Evolutionary conservation across 129 eudicot species (phyloP), one percentile per base, ranked within the genome.

Genomic region (Helianthus tuberosus): DNA sequence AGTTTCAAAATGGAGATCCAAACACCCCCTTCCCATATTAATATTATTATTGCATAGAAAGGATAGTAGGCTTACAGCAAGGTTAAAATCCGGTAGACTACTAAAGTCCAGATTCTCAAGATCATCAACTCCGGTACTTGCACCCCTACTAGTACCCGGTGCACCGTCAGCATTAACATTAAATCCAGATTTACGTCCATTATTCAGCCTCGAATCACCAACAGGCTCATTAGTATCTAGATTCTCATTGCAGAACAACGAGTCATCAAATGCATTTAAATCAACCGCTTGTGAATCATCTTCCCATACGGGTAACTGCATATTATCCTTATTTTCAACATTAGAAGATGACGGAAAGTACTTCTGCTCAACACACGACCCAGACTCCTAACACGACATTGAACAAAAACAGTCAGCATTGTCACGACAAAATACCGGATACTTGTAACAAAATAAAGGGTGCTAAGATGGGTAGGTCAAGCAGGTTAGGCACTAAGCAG

Each of bases 61-160:
- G 49, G 20, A 39, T 64, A 38, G 29, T 41, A 20, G 70, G 78
- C 90, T 85, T 87, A 90, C 96, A 36, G 82, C 35, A 49, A 89
- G 91, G 35, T 73, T 71, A 39, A 84, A 83, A 82, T 90, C 96
- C 9, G 97, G 93, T 54, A 92, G 96, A 38, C 87, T 86, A 53
- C 82, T 97, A 13, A 93, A 71, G 17, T 83, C 91, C 50, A 93
- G 48, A 81, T 88, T 75, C 66, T 88, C 96, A 50, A 94, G 91
- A 29, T 86, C 91, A 39, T 76, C 69, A n/a, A 90, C 62, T 46
- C 82, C 86, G 67, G 65, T 74, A 66, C 67, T 48, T 67, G 54
- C 79, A 72, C 49, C 79, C 10, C 32, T 72, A 39, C 36, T 67
- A n/a, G 80, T 81, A 15, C 71, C 75, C 1, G 58, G 39, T 14